Evolutionary conservation across 768 basidiomycete genomes (phyloP).

Genomic region (Lactarius sanguifluus): DNA sequence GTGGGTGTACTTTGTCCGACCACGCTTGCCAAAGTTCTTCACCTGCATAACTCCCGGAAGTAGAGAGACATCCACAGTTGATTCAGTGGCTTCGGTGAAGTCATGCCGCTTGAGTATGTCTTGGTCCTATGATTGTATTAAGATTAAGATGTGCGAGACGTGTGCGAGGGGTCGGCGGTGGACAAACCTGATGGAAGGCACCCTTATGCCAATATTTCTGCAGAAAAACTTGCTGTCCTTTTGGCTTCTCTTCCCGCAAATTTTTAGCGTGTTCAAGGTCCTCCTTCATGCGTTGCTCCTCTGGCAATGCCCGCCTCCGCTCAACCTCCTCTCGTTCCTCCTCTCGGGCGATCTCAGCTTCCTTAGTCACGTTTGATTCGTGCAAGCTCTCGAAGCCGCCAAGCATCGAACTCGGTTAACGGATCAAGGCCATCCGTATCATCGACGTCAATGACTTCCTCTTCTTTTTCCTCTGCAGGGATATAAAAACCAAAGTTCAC

Average conservation of each 20-base stretch:
- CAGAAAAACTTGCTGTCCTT: slow-evolving; percentile 88
- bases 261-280: slow-evolving; percentile 86
- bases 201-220: slow-evolving; percentile 99
- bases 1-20: slow-evolving; percentile 95
- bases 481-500: slow-evolving; percentile 1
- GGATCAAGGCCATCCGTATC: slow-evolving; percentile 95
- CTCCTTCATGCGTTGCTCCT: slow-evolving; percentile 89
- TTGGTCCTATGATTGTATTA: slow-evolving; percentile 60
- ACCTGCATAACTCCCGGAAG: slow-evolving; percentile 98
- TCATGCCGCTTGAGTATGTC: slow-evolving; percentile 83
- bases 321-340: slow-evolving; percentile 91
- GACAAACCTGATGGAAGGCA: slow-evolving; percentile 89
- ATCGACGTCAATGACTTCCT: slow-evolving; percentile 82
- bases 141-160: slow-evolving; percentile 11
- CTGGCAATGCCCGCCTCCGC: slow-evolving; percentile 86
- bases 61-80: slow-evolving; percentile 81
- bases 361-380: slow-evolving; percentile 93
- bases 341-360: slow-evolving; percentile 77
- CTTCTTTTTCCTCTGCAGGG: slow-evolving; percentile 83
- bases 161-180: background rate
- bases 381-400: slow-evolving; percentile 91
- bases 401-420: slow-evolving; percentile 88
- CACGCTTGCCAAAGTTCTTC: slow-evolving; percentile 89
- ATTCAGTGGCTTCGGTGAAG: slow-evolving; percentile 87
- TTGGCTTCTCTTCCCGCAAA: slow-evolving; percentile 81